phyloP scores from a whole-genome alignment of 768 basidiomycete species.

The Macrocybe gigantea region DNA sequence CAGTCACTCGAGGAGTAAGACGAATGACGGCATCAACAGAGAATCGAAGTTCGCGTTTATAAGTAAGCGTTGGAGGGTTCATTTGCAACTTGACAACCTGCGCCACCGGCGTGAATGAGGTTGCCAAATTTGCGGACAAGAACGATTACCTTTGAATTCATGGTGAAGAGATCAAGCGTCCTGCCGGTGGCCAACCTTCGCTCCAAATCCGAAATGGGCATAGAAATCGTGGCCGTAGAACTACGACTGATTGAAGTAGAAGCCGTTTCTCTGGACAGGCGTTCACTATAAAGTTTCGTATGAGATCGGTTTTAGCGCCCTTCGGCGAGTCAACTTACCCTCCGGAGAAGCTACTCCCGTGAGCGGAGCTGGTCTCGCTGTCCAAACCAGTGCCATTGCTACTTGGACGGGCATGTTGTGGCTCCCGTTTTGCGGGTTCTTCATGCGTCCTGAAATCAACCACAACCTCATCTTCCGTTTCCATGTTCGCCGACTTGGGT shows the following conservation, averaged over 20 bases:
- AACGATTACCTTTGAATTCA: conserved; percentile 74
- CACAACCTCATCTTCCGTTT: conserved; percentile 51
- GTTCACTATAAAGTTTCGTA: conserved; percentile 34
- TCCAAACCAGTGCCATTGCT: conserved; percentile 24
- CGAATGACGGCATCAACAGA: conserved; percentile 68
- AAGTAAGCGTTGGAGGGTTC: conserved; percentile 70
- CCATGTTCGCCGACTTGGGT: conserved; percentile 17
- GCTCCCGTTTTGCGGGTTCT: conserved; percentile 3
- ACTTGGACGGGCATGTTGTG: conserved; percentile 12
- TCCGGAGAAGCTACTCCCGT: conserved; percentile 46
- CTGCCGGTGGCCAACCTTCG: conserved; percentile 67
- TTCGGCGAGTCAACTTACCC: conserved; percentile 35
- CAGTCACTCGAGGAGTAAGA: conserved; percentile 73
- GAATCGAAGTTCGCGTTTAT: conserved; percentile 68
- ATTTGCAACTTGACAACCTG: conserved; percentile 92
- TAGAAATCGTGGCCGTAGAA: conserved; percentile 45
- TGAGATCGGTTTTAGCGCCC: conserved; percentile 2
- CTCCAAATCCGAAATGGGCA: conserved; percentile 76
- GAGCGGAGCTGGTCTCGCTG: conserved; percentile 47
- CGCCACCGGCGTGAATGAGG: conserved; percentile 3
- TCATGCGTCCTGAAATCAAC: conserved; percentile 44
- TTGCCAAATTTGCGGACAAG: conserved; percentile 1
- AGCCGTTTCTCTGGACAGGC: conserved; percentile 55
- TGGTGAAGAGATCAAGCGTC: conserved; percentile 91
- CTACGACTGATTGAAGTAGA: conserved; percentile 46